Base-by-base conservation (phyloP, 352 stramenopile genomes). In the Phytophthora pinifolia region DNA sequence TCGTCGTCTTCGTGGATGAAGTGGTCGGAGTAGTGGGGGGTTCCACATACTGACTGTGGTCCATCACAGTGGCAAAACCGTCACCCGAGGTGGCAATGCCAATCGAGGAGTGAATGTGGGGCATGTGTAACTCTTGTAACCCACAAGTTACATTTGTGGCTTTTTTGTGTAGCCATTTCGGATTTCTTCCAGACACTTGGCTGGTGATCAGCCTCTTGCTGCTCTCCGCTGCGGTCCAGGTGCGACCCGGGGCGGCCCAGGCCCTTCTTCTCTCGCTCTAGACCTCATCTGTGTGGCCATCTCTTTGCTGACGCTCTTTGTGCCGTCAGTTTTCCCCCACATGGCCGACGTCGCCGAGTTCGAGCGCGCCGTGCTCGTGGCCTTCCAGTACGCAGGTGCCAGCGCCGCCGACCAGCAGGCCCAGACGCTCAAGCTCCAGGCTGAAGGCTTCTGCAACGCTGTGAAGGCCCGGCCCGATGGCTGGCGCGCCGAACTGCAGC, bases 361-460 rank as follows among this genome's bases (percentile, higher is more conserved):
- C 41, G 83, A 93, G 56, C 73, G 79, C 48, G 84, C 84, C 2
- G 80, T 94, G 47, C 63, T 88, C 12, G 85, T 78, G 48, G 84
- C 81, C 30, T 94, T 94, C 70, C 77, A 94, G 63, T 92, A 86
- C 60, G 81, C 84, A 7, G 69, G 74, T 25, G 79, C 81, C 25
- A 79, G 55, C 25, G 34, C 55, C 20, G 46, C 52, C 5, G 78
- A 90, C 63, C 51, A 70, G 39, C 65, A 76, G 46, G 72, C 78
- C 45, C 77, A 87, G 64, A 53, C 62, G 32, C 65, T 88, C 33
- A 92, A 91, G 73, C 52, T 59, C 13, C 77, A 94, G 51, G 84
- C 81, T 32, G 84, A 94, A 50, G 57, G 54, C 44, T 91, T 86
- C 56, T 92, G 81, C 60, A 46, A 47, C n/a, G 50, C 62, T 2